These are phyloP conservation scores for Wallemia hederae DNA, from an alignment of 1,284 basidiomycete species.

Conservation along the genomic window DNA sequence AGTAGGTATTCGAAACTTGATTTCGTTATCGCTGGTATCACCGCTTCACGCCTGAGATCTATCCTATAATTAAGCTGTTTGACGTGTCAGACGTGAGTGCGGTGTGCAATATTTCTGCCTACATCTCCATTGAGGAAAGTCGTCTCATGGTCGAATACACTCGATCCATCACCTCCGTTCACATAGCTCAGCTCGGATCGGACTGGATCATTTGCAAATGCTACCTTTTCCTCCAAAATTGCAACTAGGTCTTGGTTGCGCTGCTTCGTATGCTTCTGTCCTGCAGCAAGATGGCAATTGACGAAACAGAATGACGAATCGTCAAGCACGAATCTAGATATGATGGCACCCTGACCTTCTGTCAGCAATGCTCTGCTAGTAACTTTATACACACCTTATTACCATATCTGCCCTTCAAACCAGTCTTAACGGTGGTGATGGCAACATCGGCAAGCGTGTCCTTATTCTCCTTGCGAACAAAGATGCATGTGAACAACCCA, in stretches of 20 bases:
- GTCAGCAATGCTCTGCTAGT: background rate
- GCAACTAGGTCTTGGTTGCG: constrained; percentile 62
- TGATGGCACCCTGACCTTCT: constrained; percentile 43
- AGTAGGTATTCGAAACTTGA: constrained; percentile 36
- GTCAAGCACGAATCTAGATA: constrained; percentile 62
- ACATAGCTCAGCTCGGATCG: constrained; percentile 33
- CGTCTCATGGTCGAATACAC: constrained; percentile 77
- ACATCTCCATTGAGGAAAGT: constrained; percentile 45
- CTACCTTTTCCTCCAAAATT: constrained; percentile 47
- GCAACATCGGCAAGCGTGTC: constrained; percentile 34
- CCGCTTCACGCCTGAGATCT: constrained; percentile 55
- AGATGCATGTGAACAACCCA: constrained; percentile 63
- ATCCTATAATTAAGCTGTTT: constrained; percentile 77
- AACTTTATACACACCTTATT: constrained; percentile 44
- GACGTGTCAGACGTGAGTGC: background rate
- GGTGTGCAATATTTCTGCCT: constrained; percentile 13
- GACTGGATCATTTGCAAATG: constrained; percentile 24
- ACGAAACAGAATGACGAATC: constrained; percentile 78
- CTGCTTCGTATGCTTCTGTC: constrained; percentile 49
- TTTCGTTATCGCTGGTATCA: constrained; percentile 33
- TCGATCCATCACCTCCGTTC: constrained; percentile 75
- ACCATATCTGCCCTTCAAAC: constrained; percentile 71
- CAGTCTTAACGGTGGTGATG: constrained; percentile 57
- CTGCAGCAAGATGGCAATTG: constrained; percentile 88
- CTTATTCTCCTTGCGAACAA: constrained; percentile 24